A percentile compares a stretch with the other conserved stretches of the same genome.
phyloP scores from a whole-genome alignment of 2,329 filamentous ascomycete species.

The Mycosphaerella sp. region DNA sequence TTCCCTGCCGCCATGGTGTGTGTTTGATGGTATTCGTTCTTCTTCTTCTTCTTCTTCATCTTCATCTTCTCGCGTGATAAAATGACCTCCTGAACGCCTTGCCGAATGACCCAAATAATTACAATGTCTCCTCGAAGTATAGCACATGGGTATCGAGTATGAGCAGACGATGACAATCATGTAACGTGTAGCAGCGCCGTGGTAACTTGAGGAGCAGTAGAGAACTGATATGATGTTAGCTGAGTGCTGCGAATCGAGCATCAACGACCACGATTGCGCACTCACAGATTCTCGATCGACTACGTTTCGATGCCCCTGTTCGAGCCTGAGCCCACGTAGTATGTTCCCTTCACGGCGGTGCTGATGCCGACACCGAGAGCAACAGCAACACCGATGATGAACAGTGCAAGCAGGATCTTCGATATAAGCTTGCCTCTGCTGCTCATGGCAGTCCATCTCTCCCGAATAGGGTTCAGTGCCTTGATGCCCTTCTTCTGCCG shows the following conservation, averaged over 20 bases:
- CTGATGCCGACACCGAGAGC: conserved; percentile 47
- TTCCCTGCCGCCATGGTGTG: background rate
- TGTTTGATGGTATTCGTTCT: background rate
- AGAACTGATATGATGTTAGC: background rate
- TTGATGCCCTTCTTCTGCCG: conserved; percentile 33
- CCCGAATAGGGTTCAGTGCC: conserved; percentile 26
- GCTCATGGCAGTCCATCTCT: conserved; percentile 37
- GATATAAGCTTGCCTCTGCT: conserved; percentile 41
- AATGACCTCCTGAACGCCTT: conserved; percentile 5
- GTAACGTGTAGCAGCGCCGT: background rate
- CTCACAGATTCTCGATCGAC: background rate
- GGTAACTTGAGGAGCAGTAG: background rate
- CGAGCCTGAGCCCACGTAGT: conserved; percentile 38
- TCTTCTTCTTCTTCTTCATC: too few species aligned
- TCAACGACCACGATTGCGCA: background rate
- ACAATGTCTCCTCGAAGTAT: background rate
- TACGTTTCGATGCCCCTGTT: conserved; percentile 12
- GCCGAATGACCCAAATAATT: conserved; percentile 5
- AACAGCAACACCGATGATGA: conserved; percentile 43
- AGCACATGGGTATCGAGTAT: conserved; percentile 5
- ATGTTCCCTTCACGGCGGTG: conserved; percentile 44
- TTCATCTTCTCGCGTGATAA: background rate
- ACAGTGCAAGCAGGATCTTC: conserved; percentile 42
- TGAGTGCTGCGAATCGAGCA: background rate
- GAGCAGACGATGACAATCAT: background rate